Evolutionary conservation across 139 green algal species (phyloP).

Genomic region (Coccomyxa sp.): DNA sequence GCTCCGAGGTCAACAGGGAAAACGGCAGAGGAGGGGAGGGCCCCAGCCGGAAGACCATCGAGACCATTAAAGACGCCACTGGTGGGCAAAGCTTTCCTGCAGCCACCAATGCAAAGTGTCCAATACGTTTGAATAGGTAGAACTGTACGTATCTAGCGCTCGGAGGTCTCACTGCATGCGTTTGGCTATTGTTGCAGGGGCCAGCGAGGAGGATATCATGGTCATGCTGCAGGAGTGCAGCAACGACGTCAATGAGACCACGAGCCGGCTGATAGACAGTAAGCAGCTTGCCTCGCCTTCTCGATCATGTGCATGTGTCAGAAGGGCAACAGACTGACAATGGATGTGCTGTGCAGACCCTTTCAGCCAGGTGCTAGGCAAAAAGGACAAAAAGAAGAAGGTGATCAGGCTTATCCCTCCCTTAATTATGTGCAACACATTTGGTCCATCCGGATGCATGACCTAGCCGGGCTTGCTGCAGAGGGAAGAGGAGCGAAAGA

Average conservation of each 20-base stretch:
- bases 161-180: too few relatives aligned
- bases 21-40: constrained; percentile 1
- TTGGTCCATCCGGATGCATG: too few relatives aligned
- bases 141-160: too few relatives aligned
- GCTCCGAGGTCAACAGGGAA: neutral
- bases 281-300: too few relatives aligned
- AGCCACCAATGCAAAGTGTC: too few relatives aligned
- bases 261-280: constrained; percentile 48
- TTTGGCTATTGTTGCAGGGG: constrained; percentile 16
- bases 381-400: constrained; percentile 37
- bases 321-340: too few relatives aligned
- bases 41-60: constrained; percentile 11
- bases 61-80: constrained; percentile 46
- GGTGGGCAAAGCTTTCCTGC: neutral
- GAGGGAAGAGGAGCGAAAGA: constrained; percentile 21
- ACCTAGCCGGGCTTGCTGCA: too few relatives aligned
- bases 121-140: too few relatives aligned
- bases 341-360: constrained; percentile 31
- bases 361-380: constrained; percentile 31
- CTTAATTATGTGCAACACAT: neutral
- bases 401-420: constrained; percentile 4
- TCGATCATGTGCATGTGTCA: too few relatives aligned
- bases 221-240: constrained; percentile 43
- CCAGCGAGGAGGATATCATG: constrained; percentile 45
- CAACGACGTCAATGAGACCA: constrained; percentile 52